Percentiles rank a stretch among this genome's conserved stretches.
phyloP scores from a whole-genome alignment of 805 yeast species.

The Yamadazyma insecticola region DNA sequence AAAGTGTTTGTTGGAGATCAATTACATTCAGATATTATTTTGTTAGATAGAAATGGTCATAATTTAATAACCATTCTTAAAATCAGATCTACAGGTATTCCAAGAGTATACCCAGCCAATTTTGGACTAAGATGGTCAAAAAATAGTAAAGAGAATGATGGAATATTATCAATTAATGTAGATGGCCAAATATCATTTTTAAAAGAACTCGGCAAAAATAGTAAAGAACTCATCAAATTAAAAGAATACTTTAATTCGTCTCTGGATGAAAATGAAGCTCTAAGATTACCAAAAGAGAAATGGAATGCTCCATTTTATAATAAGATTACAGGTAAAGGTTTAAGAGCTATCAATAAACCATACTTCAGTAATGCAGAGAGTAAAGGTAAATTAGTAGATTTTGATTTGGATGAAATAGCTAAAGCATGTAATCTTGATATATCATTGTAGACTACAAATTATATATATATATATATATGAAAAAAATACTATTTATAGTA shows the following conservation, averaged over 20 bases:
- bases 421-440: conserved; percentile 6
- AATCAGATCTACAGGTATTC: conserved; percentile 23
- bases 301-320: conserved; percentile 28
- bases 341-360: conserved; percentile 31
- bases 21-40: conserved; percentile 26
- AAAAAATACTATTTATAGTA: conserved; percentile 1
- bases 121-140: conserved; percentile 12
- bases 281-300: conserved; percentile 2
- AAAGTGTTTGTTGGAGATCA: conserved; percentile 32
- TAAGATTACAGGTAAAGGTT: conserved; percentile 38
- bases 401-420: conserved; percentile 20
- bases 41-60: conserved; percentile 14
- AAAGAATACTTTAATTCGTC: conserved; percentile 1
- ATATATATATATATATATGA: too few relatives aligned
- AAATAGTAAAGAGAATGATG: conserved; percentile 2
- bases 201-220: conserved; percentile 10
- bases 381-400: conserved; percentile 24
- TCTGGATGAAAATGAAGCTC: neutral
- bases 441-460: conserved; percentile 1
- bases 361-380: conserved; percentile 25
- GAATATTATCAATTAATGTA: conserved; percentile 25
- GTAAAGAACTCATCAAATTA: conserved; percentile 13
- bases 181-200: conserved; percentile 31
- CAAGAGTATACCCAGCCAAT: conserved; percentile 24
- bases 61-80: conserved; percentile 5